Base-by-base conservation (phyloP, 2,329 filamentous ascomycete species). In the Pseudogymnoascus sp. region DNA sequence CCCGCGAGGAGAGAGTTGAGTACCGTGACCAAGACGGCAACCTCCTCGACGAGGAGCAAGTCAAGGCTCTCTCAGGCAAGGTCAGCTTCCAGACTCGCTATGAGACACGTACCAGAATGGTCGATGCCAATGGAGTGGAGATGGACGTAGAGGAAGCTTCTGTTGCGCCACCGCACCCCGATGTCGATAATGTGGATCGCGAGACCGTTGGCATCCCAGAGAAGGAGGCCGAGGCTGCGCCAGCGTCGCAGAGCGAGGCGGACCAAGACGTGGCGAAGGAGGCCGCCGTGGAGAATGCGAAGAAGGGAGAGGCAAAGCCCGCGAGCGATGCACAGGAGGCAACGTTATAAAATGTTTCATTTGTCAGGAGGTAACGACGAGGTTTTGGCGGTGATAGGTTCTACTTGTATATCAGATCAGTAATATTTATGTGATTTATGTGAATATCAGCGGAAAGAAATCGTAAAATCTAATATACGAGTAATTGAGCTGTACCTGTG, bases 11-110 rank as follows among this genome's bases (percentile, higher is more conserved):
- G 77, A 88, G 87, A 68, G 80, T 97, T 55, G 94, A 97, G 77
- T 99, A 96, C 77, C 89, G 94, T 61, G 94, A 97, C 74, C 91
- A 97, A 75, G 82, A 96, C 69, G 94, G 94, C 67, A 97, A 97
- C 71, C 74, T 97, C 33, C 83, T 99, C 33, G 80, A 93, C 71
- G 85, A 89, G 61, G 89, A 92, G 71, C 85, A 96, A 73, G 92
- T 99, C 63, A 85, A 89, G 70, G 84, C 84, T 17, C 84, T 99
- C 33, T 84, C 93, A 74, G 94, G 93, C 70, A 95, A 96, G 76
- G 92, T 97, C 64, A 91, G 91, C 70, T 97, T 99, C 78, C 87
- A 95, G 78, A 97, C 94, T 10, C 89, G 88, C 68, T 97, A 97
- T 73, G 93, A 97, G 80, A 97, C 93, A n/a, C 84, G 90, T 66